A percentile compares a stretch with the other conserved stretches of the same genome.
phyloP scores from a whole-genome alignment of 176 grass and related monocot species.

The Aegilops tauschii region DNA sequence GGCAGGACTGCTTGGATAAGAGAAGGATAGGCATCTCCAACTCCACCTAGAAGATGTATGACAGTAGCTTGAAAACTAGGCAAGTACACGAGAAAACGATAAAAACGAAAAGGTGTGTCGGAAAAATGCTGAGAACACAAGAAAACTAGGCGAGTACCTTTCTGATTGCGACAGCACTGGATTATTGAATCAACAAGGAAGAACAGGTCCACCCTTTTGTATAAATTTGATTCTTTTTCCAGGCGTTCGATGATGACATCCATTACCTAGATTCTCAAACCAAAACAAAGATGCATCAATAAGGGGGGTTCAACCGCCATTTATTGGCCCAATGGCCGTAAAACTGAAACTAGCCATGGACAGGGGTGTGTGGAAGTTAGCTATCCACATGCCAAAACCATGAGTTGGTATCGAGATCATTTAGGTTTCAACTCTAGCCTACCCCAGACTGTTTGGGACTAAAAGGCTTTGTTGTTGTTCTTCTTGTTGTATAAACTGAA shows the following conservation, averaged over 20 bases:
- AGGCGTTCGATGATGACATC: conserved; percentile 84
- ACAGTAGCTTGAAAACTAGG: background rate
- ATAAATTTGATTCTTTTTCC: conserved; percentile 82
- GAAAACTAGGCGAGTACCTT: conserved; percentile 49
- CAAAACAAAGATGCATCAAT: conserved; percentile 21
- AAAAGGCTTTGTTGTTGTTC: no score
- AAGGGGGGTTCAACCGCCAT: background rate
- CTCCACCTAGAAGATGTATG: conserved; percentile 59
- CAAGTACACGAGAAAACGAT: no score
- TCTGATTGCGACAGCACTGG: conserved; percentile 82
- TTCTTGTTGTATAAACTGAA: background rate
- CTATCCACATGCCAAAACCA: no score
- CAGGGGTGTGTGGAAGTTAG: no score
- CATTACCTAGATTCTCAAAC: conserved; percentile 63
- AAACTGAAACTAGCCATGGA: background rate
- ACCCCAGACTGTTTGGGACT: no score
- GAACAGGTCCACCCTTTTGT: conserved; percentile 90
- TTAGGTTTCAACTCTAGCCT: no score
- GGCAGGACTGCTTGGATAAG: conserved; percentile 93
- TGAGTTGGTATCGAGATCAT: no score
- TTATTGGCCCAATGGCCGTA: background rate
- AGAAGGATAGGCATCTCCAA: conserved; percentile 71
- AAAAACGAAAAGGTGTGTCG: background rate
- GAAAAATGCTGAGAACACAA: background rate
- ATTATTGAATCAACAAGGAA: conserved; percentile 98